These are phyloP conservation scores for Hymenoscyphus repandus DNA, from an alignment of 2,329 filamentous ascomycete genomes.

Conservation along the genomic window DNA sequence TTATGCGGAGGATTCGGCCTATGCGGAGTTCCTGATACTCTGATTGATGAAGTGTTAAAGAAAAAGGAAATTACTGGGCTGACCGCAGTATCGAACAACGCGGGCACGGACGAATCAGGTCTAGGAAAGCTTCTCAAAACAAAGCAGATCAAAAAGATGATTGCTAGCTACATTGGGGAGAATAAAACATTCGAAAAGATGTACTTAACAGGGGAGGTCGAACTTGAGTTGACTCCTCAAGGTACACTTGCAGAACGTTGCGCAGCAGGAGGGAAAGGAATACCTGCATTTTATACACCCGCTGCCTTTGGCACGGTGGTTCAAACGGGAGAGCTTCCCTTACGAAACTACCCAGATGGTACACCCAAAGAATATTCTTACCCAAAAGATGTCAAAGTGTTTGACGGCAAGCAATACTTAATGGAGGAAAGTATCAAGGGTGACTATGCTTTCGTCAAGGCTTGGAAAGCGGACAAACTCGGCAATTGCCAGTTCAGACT, in stretches of 20 bases:
- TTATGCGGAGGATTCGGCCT: slow-evolving; percentile 81
- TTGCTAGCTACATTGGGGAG: slow-evolving; percentile 89
- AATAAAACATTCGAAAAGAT: slow-evolving; percentile 91
- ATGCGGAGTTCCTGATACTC: slow-evolving; percentile 75
- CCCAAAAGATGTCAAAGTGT: slow-evolving; percentile 86
- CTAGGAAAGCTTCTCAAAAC: slow-evolving; percentile 73
- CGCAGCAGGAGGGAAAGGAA: slow-evolving; percentile 78
- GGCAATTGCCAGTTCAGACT: slow-evolving; percentile 90
- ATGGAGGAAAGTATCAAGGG: slow-evolving; percentile 84
- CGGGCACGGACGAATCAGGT: slow-evolving; percentile 76
- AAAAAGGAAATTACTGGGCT: slow-evolving; percentile 69
- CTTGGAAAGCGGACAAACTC: slow-evolving; percentile 85
- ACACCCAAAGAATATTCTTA: slow-evolving; percentile 69
- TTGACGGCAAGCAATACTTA: slow-evolving; percentile 84
- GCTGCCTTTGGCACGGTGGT: slow-evolving; percentile 74
- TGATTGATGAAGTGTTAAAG: slow-evolving; percentile 66
- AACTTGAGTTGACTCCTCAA: slow-evolving; percentile 87
- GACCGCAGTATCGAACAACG: slow-evolving; percentile 92
- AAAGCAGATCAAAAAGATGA: slow-evolving; percentile 87
- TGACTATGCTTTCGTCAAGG: slow-evolving; percentile 91
- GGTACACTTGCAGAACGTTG: slow-evolving; percentile 88
- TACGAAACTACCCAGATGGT: slow-evolving; percentile 73
- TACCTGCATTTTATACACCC: slow-evolving; percentile 91
- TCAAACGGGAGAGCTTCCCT: slow-evolving; percentile 84
- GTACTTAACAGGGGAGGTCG: slow-evolving; percentile 82